A percentile compares a stretch with the other conserved stretches of the same genome.
These are phyloP conservation scores for Penicillium sp. DNA, from an alignment of 2,329 filamentous ascomycete species.

Conservation along the genomic window DNA sequence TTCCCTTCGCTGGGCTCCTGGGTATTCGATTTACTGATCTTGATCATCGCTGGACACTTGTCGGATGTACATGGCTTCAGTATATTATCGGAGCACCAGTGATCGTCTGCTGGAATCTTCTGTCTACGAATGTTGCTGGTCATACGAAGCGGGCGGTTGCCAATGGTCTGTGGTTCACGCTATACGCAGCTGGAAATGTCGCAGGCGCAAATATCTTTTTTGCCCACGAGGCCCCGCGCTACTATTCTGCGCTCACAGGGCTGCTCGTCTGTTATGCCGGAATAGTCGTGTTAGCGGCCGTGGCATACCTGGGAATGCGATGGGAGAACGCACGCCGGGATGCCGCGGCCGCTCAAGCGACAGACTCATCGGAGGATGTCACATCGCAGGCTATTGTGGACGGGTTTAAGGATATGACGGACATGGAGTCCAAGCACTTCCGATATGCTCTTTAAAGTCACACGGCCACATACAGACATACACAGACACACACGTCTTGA, in stretches of 20 bases:
- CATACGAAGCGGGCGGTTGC: slow-evolving; percentile 53
- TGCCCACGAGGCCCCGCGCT: slow-evolving; percentile 44
- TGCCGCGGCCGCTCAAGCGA: slow-evolving; percentile 1
- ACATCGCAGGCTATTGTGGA: slow-evolving; percentile 26
- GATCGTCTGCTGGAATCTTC: slow-evolving; percentile 53
- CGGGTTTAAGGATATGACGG: slow-evolving; percentile 38
- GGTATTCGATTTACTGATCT: slow-evolving; percentile 51
- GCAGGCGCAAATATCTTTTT: slow-evolving; percentile 50
- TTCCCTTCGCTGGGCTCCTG: slow-evolving; percentile 47
- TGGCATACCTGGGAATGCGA: slow-evolving; percentile 26
- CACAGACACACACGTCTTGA: neutral
- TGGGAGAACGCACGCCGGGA: slow-evolving; percentile 27
- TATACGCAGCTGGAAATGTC: slow-evolving; percentile 50
- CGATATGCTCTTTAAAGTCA: slow-evolving; percentile 31
- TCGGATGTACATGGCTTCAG: slow-evolving; percentile 55
- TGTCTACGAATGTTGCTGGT: slow-evolving; percentile 48
- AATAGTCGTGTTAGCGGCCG: slow-evolving; percentile 36
- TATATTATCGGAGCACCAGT: slow-evolving; percentile 51
- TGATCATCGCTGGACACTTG: slow-evolving; percentile 49
- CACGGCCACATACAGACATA: neutral
- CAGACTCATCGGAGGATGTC: slow-evolving; percentile 8
- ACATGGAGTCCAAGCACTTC: slow-evolving; percentile 37
- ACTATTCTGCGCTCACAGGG: slow-evolving; percentile 46
- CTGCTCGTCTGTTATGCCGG: slow-evolving; percentile 46
- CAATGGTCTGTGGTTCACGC: slow-evolving; percentile 51